Evolutionary conservation across 495 filamentous ascomycete species (phyloP).

Genomic region (Viridothelium virens): DNA sequence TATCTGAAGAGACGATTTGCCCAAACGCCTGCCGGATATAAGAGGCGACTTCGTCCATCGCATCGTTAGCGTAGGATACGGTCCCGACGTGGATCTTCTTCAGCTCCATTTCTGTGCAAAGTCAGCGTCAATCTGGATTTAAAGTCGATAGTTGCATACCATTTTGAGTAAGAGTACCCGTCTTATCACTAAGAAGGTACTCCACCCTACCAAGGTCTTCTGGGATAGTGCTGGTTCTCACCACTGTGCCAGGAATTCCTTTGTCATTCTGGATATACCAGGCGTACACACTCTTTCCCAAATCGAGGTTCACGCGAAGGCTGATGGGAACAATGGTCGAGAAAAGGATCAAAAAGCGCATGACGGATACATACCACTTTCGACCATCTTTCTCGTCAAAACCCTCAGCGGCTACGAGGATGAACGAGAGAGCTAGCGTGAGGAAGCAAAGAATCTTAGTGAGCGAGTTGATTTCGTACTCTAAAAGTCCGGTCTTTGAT

Average conservation of each 20-base stretch:
- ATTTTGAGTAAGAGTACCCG: constrained; percentile 93
- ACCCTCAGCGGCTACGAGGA: constrained; percentile 81
- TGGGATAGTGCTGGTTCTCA: constrained; percentile 93
- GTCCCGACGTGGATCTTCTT: constrained; percentile 98
- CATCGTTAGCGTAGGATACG: constrained; percentile 94
- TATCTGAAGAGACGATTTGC: constrained; percentile 5
- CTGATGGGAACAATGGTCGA: constrained; percentile 98
- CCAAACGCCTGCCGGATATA: constrained; percentile 77
- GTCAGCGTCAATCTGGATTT: constrained; percentile 15
- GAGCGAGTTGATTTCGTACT: constrained; percentile 96
- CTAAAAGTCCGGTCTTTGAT: constrained; percentile 85
- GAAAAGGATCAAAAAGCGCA: constrained; percentile 95
- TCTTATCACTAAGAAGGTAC: constrained; percentile 95
- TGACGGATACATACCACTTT: constrained; percentile 89
- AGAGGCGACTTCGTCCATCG: constrained; percentile 90
- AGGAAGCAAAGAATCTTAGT: constrained; percentile 92
- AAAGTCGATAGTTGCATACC: constrained; percentile 33
- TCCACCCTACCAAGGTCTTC: constrained; percentile 95
- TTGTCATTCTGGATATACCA: constrained; percentile 89
- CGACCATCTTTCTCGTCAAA: constrained; percentile 57
- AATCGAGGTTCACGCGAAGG: constrained; percentile 89
- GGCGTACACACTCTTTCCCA: constrained; percentile 94
- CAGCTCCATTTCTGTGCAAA: constrained; percentile 76
- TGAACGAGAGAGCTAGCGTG: constrained; percentile 75
- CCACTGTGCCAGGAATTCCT: constrained; percentile 83